Evolutionary conservation across 1,284 basidiomycete species (phyloP).

Genomic region (Vanrija sp.): DNA sequence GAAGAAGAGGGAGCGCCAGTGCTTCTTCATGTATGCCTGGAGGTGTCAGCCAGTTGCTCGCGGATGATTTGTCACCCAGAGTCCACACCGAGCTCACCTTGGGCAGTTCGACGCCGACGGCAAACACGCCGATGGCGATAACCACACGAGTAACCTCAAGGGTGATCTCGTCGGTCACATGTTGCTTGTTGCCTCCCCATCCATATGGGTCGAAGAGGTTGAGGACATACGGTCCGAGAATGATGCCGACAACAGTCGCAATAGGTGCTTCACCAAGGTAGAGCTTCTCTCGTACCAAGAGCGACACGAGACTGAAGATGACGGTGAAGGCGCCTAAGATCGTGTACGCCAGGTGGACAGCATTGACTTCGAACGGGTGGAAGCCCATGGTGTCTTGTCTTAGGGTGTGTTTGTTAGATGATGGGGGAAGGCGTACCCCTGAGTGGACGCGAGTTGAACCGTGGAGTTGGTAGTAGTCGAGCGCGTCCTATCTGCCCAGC

Average conservation of each 20-base stretch:
- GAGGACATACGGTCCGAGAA: slow-evolving; percentile 81
- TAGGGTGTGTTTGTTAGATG: background rate
- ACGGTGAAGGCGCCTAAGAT: slow-evolving; percentile 78
- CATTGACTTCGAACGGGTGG: slow-evolving; percentile 47
- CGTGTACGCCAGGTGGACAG: slow-evolving; percentile 62
- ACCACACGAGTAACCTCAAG: slow-evolving; percentile 93
- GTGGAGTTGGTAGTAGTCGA: too few relatives aligned
- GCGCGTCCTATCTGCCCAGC: too few relatives aligned
- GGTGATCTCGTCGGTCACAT: slow-evolving; percentile 65
- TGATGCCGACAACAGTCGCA: slow-evolving; percentile 91
- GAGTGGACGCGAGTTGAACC: background rate
- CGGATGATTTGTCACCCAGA: background rate
- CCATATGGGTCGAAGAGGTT: slow-evolving; percentile 78
- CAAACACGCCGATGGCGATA: slow-evolving; percentile 95
- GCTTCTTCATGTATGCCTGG: slow-evolving; percentile 75
- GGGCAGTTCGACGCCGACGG: slow-evolving; percentile 92
- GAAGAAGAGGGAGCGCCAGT: slow-evolving; percentile 85
- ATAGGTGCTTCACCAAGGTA: slow-evolving; percentile 97
- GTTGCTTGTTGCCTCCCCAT: slow-evolving; percentile 62
- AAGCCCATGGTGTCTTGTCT: slow-evolving; percentile 30
- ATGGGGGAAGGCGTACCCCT: background rate
- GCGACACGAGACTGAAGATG: slow-evolving; percentile 77
- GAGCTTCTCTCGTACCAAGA: slow-evolving; percentile 86
- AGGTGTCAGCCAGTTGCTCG: background rate
- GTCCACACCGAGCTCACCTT: slow-evolving; percentile 52